Evolutionary conservation across 1,139 yeast species (phyloP).

Genomic region (Sugiyamaella pinicola): DNA sequence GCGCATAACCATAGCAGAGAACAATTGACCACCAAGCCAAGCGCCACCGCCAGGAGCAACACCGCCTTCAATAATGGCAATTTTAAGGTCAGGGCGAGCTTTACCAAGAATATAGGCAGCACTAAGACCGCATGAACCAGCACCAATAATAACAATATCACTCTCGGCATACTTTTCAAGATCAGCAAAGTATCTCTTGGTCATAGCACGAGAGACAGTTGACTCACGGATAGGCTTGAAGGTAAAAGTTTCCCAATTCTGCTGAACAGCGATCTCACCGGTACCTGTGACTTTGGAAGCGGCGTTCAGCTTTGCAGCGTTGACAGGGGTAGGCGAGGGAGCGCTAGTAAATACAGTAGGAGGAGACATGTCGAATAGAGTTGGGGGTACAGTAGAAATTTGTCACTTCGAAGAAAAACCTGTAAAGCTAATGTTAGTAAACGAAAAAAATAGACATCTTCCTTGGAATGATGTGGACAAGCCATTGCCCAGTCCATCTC

Average conservation of each 20-base stretch:
- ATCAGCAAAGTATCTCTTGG: constrained; percentile 71
- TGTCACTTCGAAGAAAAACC: background rate
- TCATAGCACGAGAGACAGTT: constrained; percentile 83
- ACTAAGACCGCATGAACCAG: constrained; percentile 71
- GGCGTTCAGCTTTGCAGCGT: constrained; percentile 7
- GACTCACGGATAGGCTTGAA: constrained; percentile 78
- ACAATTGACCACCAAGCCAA: constrained; percentile 79
- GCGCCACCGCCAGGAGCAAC: constrained; percentile 84
- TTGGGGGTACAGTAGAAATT: no score
- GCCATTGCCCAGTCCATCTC: background rate
- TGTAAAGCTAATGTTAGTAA: constrained; percentile 3
- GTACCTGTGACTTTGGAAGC: constrained; percentile 23
- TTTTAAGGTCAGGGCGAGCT: constrained; percentile 74
- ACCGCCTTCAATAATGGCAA: constrained; percentile 73
- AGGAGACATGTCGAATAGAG: constrained; percentile 19
- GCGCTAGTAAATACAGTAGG: constrained; percentile 20
- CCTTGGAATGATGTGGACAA: background rate
- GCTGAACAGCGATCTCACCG: constrained; percentile 23
- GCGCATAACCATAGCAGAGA: constrained; percentile 77
- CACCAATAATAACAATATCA: constrained; percentile 75
- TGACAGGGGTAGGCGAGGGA: constrained; percentile 4
- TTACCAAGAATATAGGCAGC: constrained; percentile 67
- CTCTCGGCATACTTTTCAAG: constrained; percentile 74
- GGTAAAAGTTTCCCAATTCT: constrained; percentile 63
- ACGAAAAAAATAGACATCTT: constrained; percentile 10